These are phyloP conservation scores for Fusarium illudens DNA, from an alignment of 2,329 filamentous ascomycete genomes.

Conservation along the genomic window DNA sequence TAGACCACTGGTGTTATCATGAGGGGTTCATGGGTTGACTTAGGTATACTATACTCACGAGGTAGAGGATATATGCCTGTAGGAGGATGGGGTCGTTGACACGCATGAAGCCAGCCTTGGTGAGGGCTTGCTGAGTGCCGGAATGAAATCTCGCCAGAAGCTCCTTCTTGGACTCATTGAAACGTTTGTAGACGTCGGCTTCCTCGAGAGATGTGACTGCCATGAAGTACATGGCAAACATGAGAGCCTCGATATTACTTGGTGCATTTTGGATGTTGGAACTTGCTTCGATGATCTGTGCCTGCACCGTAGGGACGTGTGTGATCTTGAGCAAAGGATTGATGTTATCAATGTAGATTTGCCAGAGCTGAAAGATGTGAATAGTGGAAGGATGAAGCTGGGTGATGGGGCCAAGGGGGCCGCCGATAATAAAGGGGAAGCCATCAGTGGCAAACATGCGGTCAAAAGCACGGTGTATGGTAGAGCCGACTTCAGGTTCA, in stretches of 20 bases:
- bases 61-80: slow-evolving; percentile 73
- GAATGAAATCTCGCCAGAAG: slow-evolving; percentile 63
- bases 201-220: slow-evolving; percentile 67
- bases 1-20: slow-evolving; percentile 27
- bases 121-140: slow-evolving; percentile 70
- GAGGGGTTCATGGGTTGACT: not conserved
- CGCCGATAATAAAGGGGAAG: slow-evolving; percentile 66
- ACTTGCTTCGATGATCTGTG: slow-evolving; percentile 69
- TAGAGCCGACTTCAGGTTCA: slow-evolving; percentile 62
- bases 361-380: slow-evolving; percentile 72
- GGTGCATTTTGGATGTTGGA: slow-evolving; percentile 63
- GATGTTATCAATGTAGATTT: slow-evolving; percentile 74
- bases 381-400: slow-evolving; percentile 62
- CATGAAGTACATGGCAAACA: slow-evolving; percentile 72
- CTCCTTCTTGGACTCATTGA: slow-evolving; percentile 61
- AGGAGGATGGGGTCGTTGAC: slow-evolving; percentile 71
- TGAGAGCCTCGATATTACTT: slow-evolving; percentile 68
- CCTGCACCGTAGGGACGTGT: slow-evolving; percentile 71
- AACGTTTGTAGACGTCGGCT: slow-evolving; percentile 61
- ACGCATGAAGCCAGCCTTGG: slow-evolving; percentile 72
- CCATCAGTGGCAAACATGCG: slow-evolving; percentile 66
- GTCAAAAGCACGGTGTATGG: slow-evolving; percentile 67
- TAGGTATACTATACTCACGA: slow-evolving; percentile 58
- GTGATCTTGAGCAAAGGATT: slow-evolving; percentile 74
- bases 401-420: slow-evolving; percentile 53